Evolutionary conservation across 1,284 basidiomycete species (phyloP).

Genomic region (Ceratobasidium sp.): DNA sequence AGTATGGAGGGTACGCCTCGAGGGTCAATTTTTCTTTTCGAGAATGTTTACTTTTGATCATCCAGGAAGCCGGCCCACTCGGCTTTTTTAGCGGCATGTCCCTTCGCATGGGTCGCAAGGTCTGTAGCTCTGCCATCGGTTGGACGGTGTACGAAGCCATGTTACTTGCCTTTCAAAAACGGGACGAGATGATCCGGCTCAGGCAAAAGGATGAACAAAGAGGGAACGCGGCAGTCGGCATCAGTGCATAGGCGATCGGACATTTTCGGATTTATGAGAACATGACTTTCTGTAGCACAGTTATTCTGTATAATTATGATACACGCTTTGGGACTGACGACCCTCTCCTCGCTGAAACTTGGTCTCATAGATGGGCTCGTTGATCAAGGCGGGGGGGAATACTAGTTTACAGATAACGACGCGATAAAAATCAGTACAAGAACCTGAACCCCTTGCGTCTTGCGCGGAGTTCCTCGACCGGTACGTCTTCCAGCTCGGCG

Average conservation of each 20-base stretch:
- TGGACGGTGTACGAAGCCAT: constrained; percentile 92
- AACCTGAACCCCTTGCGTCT: constrained; percentile 35
- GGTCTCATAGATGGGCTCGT: background rate
- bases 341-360: background rate
- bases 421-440: background rate
- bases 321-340: background rate
- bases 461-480: constrained; percentile 14
- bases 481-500: constrained; percentile 24
- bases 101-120: constrained; percentile 83
- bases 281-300: constrained; percentile 7
- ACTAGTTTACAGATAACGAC: background rate
- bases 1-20: constrained; percentile 67
- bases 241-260: background rate
- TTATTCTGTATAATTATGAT: constrained; percentile 13
- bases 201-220: background rate
- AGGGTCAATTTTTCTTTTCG: background rate
- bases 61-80: constrained; percentile 71
- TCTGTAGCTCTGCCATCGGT: constrained; percentile 87
- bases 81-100: constrained; percentile 89
- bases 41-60: background rate
- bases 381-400: background rate
- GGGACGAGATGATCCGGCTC: background rate
- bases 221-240: background rate
- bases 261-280: background rate
- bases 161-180: constrained; percentile 51